Evolutionary conservation across 192 early-diverging fungal species (phyloP).

Genomic region (Cetraspora pellucida): DNA sequence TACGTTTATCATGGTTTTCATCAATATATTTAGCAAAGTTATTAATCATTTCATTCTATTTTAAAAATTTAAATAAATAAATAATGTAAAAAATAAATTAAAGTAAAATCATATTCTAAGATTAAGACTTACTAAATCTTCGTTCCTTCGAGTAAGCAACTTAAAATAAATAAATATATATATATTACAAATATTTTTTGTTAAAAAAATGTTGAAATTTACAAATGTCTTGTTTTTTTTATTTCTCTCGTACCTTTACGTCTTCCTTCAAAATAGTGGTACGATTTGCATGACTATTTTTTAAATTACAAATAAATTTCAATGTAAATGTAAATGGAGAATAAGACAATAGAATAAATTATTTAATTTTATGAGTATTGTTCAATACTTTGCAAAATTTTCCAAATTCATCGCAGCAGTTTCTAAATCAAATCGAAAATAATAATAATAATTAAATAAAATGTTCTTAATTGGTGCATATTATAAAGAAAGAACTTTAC

Average conservation of each 20-base stretch:
- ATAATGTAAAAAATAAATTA: too few species aligned
- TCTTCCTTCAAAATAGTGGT: neutral
- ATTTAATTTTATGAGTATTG: neutral
- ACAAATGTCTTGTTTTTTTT: neutral
- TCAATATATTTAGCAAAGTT: too few species aligned
- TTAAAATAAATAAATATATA: too few species aligned
- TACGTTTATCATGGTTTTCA: too few species aligned
- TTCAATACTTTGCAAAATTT: constrained; percentile 18
- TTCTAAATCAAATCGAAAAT: constrained; percentile 4
- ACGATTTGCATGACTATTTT: constrained; percentile 1
- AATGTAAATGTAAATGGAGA: neutral
- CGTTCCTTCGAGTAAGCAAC: too few species aligned
- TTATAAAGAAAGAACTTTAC: neutral
- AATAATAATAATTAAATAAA: neutral
- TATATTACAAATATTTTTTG: too few species aligned
- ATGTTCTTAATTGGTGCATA: neutral
- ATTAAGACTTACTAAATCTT: too few species aligned
- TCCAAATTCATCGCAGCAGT: neutral
- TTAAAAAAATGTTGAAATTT: too few species aligned
- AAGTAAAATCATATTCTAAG: too few species aligned
- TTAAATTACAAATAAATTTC: neutral
- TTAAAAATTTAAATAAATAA: too few species aligned
- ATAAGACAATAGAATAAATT: neutral
- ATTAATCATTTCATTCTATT: too few species aligned
- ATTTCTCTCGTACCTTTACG: neutral